phyloP scores from a whole-genome alignment of 192 early-diverging fungal genomes.

The Gaertneriomyces sp. region DNA sequence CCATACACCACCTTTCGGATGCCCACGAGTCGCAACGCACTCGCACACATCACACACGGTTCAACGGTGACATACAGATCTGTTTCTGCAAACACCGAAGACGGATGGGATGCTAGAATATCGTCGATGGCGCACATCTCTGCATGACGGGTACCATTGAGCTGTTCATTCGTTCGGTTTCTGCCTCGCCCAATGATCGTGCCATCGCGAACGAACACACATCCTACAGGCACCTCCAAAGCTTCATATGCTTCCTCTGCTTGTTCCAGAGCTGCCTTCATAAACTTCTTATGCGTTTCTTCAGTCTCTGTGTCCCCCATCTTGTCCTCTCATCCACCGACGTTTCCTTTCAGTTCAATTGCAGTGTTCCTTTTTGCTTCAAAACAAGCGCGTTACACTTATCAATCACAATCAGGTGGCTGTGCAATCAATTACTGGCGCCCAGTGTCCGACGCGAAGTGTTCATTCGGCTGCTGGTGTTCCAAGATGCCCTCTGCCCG shows the following conservation, averaged over 20 bases:
- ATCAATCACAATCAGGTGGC: no score
- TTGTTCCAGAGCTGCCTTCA: conserved; percentile 18
- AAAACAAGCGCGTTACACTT: no score
- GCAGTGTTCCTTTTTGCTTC: no score
- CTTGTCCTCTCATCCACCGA: no score
- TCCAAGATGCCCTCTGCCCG: no score
- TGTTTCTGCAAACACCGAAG: conserved; percentile 44
- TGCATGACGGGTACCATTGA: conserved; percentile 90
- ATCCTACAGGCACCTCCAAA: conserved; percentile 94
- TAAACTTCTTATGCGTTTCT: conserved; percentile 2
- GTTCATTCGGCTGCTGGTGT: no score
- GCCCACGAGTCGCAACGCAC: conserved; percentile 76
- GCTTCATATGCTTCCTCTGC: conserved; percentile 81
- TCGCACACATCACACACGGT: conserved; percentile 97
- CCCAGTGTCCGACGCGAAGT: no score
- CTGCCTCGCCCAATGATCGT: conserved; percentile 74
- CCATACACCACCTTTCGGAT: conserved; percentile 89
- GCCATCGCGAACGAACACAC: conserved; percentile 76
- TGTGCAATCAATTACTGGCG: no score
- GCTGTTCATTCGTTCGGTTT: conserved; percentile 81
- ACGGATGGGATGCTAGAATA: conserved; percentile 46
- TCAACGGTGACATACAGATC: conserved; percentile 96
- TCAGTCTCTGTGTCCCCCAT: neutral
- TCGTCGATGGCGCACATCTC: conserved; percentile 90
- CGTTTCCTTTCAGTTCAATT: no score